Base-by-base conservation (phyloP, 169 alveolate species). In the Ichthyophthirius multifiliis region DNA sequence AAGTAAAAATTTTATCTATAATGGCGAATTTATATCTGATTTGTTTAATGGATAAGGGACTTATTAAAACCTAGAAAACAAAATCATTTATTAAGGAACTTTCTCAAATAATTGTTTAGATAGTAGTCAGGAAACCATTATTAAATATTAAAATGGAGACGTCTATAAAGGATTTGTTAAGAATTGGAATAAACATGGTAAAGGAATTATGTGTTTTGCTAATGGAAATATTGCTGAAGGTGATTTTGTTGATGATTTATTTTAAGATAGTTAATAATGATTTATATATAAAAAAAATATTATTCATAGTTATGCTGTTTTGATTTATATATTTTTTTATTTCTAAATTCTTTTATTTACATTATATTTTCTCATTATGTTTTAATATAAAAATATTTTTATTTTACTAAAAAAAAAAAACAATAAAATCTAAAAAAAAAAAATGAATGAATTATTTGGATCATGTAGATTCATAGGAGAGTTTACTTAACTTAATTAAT, bases 111-210 rank as follows among this genome's bases (percentile, higher is more conserved):
- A 39, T 41, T 23, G 41, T 1, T 16, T 67, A 12, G 63, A 34
- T 7, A 41, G 9, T n/a, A 10, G 10, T 1, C 16, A 34, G 7
- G 20, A 67, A 15, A 32, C 35, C 7, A 67, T 67, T 2, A 67
- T 67, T 4, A 67, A 67, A 39, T 67, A 34, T 39, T 16, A 67
- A 10, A 67, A 34, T 67, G 77, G 77, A 37, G 77, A 67, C 41
- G 77, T 67, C 0, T 67, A 41, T 16, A 18, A 30, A n/a, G 77
- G 77, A 9, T 12, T 9, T 37, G 45, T 67, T 15, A 37, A 67
- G 20, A 9, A 67, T 34, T 67, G 62, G 62, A 9, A 39, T 4
- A 41, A 20, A 5, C n/a, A 67, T n/a, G 77, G 77, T 18, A 62
- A 67, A 39, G 77, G 77, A n/a, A 20, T 67, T 4, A 37, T 37